These are phyloP conservation scores for Fusarium papillatum DNA, from an alignment of 2,329 filamentous ascomycete genomes.

Conservation along the genomic window DNA sequence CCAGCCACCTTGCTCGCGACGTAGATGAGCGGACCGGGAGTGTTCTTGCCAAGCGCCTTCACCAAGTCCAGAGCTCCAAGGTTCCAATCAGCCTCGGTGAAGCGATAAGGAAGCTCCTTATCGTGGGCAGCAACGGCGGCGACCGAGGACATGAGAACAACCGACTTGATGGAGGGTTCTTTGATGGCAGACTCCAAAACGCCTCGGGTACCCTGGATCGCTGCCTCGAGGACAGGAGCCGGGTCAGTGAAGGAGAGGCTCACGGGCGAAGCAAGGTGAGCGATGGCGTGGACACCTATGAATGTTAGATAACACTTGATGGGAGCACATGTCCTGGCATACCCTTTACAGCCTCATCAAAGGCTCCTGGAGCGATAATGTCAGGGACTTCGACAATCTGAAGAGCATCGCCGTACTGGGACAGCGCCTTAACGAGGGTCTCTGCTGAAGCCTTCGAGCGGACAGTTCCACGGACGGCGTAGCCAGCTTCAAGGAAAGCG, in stretches of 20 bases:
- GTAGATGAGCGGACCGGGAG: constrained; percentile 35
- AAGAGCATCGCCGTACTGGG: constrained; percentile 37
- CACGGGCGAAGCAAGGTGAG: constrained; percentile 39
- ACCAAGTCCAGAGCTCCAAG: constrained; percentile 26
- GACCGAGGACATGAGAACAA: constrained; percentile 43
- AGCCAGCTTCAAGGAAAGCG: constrained; percentile 52
- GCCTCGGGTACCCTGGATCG: constrained; percentile 33
- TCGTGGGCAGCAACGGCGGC: constrained; percentile 23
- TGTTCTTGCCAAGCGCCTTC: constrained; percentile 35
- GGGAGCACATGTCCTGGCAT: not conserved
- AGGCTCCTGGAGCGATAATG: constrained; percentile 50
- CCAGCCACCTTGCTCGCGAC: constrained; percentile 38
- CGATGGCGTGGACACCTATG: constrained; percentile 37
- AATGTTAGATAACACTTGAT: not conserved
- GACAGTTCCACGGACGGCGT: constrained; percentile 53
- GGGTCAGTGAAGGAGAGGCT: constrained; percentile 38
- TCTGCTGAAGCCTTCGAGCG: constrained; percentile 46
- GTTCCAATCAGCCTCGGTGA: constrained; percentile 44
- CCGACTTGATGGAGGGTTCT: constrained; percentile 38
- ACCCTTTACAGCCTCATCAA: constrained; percentile 51
- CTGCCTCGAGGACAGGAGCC: constrained; percentile 33
- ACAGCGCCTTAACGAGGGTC: constrained; percentile 30
- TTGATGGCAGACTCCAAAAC: constrained; percentile 37
- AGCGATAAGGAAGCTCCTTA: constrained; percentile 18
- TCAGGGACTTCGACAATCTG: constrained; percentile 49